Conservation (phyloP, 257 asterid species). For the Vinca minor region DNA sequence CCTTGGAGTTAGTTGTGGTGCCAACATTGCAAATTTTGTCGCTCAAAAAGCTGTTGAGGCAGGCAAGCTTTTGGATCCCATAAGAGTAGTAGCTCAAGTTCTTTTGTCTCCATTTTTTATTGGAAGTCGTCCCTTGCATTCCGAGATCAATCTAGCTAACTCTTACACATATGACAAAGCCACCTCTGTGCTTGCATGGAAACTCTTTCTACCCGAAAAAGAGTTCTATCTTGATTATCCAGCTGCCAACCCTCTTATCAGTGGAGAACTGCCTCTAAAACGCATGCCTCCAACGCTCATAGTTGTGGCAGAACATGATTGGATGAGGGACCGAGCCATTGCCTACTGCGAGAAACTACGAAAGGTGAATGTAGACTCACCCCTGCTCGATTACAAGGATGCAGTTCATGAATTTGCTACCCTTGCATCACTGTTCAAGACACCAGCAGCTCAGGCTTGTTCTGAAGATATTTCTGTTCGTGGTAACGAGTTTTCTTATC, state of each 20-base stretch:
- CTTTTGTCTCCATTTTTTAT: constrained; percentile 80
- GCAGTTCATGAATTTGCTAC: constrained; percentile 81
- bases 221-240: constrained; percentile 61
- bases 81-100: constrained; percentile 80
- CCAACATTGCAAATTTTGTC: constrained; percentile 61
- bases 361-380: constrained; percentile 70
- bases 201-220: constrained; percentile 52
- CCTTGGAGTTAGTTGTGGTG: constrained; percentile 84
- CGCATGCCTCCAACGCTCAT: constrained; percentile 83
- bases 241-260: constrained; percentile 60
- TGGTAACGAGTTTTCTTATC: constrained; percentile 75
- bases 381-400: constrained; percentile 70
- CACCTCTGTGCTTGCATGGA: constrained; percentile 64
- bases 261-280: constrained; percentile 35
- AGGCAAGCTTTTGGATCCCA: constrained; percentile 52
- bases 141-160: constrained; percentile 53
- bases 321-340: constrained; percentile 83
- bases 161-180: constrained; percentile 69
- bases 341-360: constrained; percentile 76
- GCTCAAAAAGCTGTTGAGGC: constrained; percentile 46
- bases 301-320: constrained; percentile 70
- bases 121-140: constrained; percentile 50
- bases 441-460: constrained; percentile 74
- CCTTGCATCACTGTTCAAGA: constrained; percentile 49
- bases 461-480: constrained; percentile 73